Evolutionary conservation across 2,329 filamentous ascomycete genomes (phyloP).

Genomic region (Beauveria sp.): DNA sequence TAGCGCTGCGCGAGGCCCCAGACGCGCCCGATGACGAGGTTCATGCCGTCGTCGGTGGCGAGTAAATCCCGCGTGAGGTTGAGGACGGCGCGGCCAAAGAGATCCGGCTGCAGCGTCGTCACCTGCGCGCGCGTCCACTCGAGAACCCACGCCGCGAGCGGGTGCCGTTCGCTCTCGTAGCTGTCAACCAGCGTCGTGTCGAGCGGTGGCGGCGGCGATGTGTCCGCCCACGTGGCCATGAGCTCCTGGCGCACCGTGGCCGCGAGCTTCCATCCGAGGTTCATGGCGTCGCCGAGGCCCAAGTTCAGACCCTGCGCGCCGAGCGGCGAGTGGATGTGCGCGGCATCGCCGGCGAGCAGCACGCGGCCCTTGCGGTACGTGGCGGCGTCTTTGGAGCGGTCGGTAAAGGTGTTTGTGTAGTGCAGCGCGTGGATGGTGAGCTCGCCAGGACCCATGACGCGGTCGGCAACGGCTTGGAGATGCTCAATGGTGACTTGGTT

Average conservation of each 20-base stretch:
- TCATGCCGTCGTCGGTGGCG: constrained; percentile 22
- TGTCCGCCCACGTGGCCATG: neutral
- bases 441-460: constrained; percentile 16
- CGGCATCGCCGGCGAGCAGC: constrained; percentile 42
- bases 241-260: constrained; percentile 20
- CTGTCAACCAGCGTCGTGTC: constrained; percentile 30
- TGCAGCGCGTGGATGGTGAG: constrained; percentile 20
- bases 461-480: constrained; percentile 16
- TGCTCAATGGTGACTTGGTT: constrained; percentile 15
- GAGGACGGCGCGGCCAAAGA: constrained; percentile 19
- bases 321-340: constrained; percentile 39
- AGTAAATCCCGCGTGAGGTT: constrained; percentile 21
- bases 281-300: constrained; percentile 41
- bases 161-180: constrained; percentile 39
- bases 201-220: neutral
- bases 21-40: constrained; percentile 23
- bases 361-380: constrained; percentile 32
- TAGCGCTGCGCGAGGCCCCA: constrained; percentile 29
- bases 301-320: constrained; percentile 46
- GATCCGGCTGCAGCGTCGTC: constrained; percentile 20
- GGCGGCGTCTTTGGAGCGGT: constrained; percentile 20
- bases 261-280: constrained; percentile 43
- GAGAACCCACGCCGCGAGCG: constrained; percentile 30
- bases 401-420: constrained; percentile 19
- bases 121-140: constrained; percentile 32